Evolutionary conservation across 106 monocot species (phyloP).

Genomic region (Agapanthus africanus): DNA sequence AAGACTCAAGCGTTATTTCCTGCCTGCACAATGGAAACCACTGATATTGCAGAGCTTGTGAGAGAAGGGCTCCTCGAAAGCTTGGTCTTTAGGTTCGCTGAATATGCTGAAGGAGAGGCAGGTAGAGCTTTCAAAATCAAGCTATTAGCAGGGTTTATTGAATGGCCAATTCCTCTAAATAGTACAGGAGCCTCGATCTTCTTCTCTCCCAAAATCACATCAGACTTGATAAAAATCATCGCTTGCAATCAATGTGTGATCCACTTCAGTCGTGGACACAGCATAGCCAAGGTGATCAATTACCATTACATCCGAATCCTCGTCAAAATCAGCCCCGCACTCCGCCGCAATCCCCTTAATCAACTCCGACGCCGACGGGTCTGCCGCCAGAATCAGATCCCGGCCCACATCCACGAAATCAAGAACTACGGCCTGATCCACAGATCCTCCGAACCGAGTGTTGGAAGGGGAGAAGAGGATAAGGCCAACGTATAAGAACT

Average conservation of each 20-base stretch:
- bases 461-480: conserved; percentile 79
- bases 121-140: conserved; percentile 86
- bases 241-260: conserved; percentile 82
- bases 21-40: conserved; percentile 97
- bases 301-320: conserved; percentile 80
- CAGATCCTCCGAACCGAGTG: conserved; percentile 77
- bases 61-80: conserved; percentile 71
- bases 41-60: conserved; percentile 75
- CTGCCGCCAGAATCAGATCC: conserved; percentile 85
- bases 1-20: conserved; percentile 92
- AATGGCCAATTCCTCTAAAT: conserved; percentile 92
- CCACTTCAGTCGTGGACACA: conserved; percentile 58
- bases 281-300: conserved; percentile 78
- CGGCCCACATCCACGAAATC: conserved; percentile 88
- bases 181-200: conserved; percentile 82
- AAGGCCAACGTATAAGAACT: conserved; percentile 75
- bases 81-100: conserved; percentile 73
- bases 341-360: conserved; percentile 78
- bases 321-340: conserved; percentile 95
- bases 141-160: conserved; percentile 77
- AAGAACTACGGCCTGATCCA: conserved; percentile 67
- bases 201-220: conserved; percentile 76
- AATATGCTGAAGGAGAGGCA: conserved; percentile 93
- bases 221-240: conserved; percentile 67
- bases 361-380: conserved; percentile 66